Conservation (phyloP, 192 early-diverging fungal species). For the Umbelopsis ramanniana region DNA sequence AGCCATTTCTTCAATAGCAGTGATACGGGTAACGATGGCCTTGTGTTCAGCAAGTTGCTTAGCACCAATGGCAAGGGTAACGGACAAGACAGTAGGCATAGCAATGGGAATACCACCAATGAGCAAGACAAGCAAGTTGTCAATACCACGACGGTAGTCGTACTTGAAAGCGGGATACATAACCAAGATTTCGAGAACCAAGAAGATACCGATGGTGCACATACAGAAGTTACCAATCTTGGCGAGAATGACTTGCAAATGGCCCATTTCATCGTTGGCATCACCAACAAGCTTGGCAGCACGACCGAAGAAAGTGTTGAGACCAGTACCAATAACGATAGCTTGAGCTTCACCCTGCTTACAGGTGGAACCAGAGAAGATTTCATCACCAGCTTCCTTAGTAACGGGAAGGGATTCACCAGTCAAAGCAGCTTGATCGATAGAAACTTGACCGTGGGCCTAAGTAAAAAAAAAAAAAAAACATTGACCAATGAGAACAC, state of each 20-base stretch:
- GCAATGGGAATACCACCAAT: constrained; percentile 86
- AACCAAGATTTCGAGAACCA: constrained; percentile 71
- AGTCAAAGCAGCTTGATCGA: constrained; percentile 74
- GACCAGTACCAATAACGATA: constrained; percentile 78
- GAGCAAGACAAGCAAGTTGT: constrained; percentile 78
- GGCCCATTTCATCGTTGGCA: constrained; percentile 73
- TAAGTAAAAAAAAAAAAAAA: constrained; percentile 8
- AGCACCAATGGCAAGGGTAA: constrained; percentile 80
- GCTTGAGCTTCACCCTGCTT: constrained; percentile 84
- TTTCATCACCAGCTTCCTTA: constrained; percentile 73
- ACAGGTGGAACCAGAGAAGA: constrained; percentile 79
- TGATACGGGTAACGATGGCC: constrained; percentile 81
- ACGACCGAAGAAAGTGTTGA: constrained; percentile 85
- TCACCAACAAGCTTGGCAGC: constrained; percentile 77
- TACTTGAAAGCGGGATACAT: constrained; percentile 73
- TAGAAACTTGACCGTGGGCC: constrained; percentile 57
- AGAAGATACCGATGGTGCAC: constrained; percentile 71
- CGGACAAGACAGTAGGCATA: constrained; percentile 79
- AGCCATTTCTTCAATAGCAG: constrained; percentile 82
- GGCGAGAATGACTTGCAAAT: constrained; percentile 74
- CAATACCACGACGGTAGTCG: constrained; percentile 75
- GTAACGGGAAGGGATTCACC: constrained; percentile 75
- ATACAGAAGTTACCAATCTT: constrained; percentile 83
- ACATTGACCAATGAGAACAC: neutral
- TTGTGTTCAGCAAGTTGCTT: constrained; percentile 83